Percentiles rank a stretch among this genome's conserved stretches.
These are phyloP conservation scores for Aspergillus funiculosus DNA, from an alignment of 495 filamentous ascomycete species.

Conservation along the genomic window DNA sequence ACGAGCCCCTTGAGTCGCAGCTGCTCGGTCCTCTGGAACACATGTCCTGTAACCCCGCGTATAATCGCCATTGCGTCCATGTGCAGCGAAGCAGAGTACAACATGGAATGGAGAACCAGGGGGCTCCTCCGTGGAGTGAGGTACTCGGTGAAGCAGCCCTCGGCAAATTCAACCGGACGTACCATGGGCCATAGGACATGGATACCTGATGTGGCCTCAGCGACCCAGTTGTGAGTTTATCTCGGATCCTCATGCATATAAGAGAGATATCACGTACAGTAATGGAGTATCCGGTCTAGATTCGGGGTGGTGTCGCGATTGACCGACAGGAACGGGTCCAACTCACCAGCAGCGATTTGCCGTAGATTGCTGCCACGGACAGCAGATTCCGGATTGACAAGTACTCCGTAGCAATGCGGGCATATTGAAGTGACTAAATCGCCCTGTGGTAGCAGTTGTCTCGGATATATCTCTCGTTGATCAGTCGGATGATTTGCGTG, in stretches of 20 bases:
- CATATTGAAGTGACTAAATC: not conserved
- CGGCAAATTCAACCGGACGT: not conserved
- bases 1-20: not conserved
- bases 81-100: not conserved
- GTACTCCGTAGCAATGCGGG: not conserved
- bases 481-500: too few species aligned
- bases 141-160: not conserved
- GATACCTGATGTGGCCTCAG: not conserved
- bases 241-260: not conserved
- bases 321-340: not conserved
- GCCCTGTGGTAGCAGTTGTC: too few species aligned
- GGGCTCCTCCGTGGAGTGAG: not conserved
- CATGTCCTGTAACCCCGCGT: not conserved
- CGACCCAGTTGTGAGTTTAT: not conserved
- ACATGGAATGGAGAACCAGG: not conserved
- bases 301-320: not conserved
- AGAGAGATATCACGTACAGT: not conserved
- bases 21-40: not conserved
- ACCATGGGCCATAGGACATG: not conserved
- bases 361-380: not conserved
- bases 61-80: not conserved
- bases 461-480: too few species aligned
- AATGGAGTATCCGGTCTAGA: not conserved
- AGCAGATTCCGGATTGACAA: not conserved
- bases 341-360: not conserved